Percentiles rank a stretch among this genome's conserved stretches.
Conservation (phyloP, 495 filamentous ascomycete genomes). For the Staphylotrichum longicolle region DNA sequence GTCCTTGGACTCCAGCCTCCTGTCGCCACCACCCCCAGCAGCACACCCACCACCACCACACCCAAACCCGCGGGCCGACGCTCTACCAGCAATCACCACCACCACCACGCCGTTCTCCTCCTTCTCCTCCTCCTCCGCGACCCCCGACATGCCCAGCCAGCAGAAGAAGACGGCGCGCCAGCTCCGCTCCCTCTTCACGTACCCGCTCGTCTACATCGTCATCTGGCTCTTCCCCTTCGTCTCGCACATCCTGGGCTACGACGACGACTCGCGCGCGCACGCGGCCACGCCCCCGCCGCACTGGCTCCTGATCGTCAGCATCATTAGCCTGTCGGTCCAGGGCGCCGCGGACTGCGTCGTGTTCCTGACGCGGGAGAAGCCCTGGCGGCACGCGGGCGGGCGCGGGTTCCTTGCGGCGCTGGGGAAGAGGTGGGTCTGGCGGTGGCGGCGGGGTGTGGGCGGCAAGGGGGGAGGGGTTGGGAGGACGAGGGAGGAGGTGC, state of each 20-base stretch:
- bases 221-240: conserved; percentile 73
- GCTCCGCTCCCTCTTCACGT: conserved; percentile 66
- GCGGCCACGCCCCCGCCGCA: conserved; percentile 44
- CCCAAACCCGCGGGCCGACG: background rate
- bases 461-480: conserved; percentile 26
- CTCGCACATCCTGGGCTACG: conserved; percentile 58
- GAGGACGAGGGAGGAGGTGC: conserved; percentile 46
- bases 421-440: conserved; percentile 23
- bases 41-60: conserved; percentile 12
- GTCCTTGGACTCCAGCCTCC: background rate
- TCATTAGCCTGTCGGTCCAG: conserved; percentile 57
- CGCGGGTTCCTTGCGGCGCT: conserved; percentile 43
- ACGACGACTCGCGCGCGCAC: conserved; percentile 34
- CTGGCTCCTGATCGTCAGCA: conserved; percentile 53
- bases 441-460: background rate
- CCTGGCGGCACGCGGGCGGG: conserved; percentile 60
- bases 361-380: conserved; percentile 64
- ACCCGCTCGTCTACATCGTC: conserved; percentile 66
- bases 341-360: conserved; percentile 65
- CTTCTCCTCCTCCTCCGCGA: too few species aligned
- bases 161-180: conserved; percentile 43
- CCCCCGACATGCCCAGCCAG: too few species aligned
- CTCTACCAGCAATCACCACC: conserved; percentile 1
- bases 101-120: conserved; percentile 11
- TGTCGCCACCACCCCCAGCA: conserved; percentile 13